Base-by-base conservation (phyloP, 139 green algal species). In the Picochlorum sp. region DNA sequence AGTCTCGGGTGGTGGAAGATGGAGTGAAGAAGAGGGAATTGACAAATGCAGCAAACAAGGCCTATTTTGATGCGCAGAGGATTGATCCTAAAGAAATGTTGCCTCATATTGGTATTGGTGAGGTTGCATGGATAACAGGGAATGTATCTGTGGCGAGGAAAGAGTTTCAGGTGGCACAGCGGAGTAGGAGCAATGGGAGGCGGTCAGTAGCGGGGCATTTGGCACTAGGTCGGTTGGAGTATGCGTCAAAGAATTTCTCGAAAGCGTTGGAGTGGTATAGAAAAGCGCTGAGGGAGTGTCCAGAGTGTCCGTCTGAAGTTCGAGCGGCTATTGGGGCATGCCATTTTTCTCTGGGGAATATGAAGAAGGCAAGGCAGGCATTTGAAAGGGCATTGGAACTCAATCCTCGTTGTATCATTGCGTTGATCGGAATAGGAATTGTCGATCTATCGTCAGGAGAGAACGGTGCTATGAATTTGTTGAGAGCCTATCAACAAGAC, bases 261-360 rank as follows among this genome's bases (percentile, higher is more conserved):
- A 63, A 85, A 57, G 79, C 86, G 2, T 73, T 91, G 11, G 14
- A 37, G 1, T 50, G 77, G 81, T 95, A 90, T 72, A 59, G 73
- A 3, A 51, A 71, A 6, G 85, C 81, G 13, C 70, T 96, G 45
- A 63, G 59, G 4, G 28, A 71, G 21, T 74, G 87, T 72, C 90
- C 90, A 10, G 57, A 32, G 4, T 82, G 72, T 51, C 90, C 90
- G 0, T 62, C 88, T 1, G 83, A 92, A 57, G 83, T 96, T 32
- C 82, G 90, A 11, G 75, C 95, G 61, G 90, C 89, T 71, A 85
- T 96, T 13, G 90, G 75, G 1, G 80, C 79, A 0, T 94, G 85
- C 71, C 71, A 76, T 51, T 85, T 89, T 49, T 65, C 68, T 26
- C 64, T 92, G 45, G 84, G 87, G 26, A 70, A 85, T 34, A 60